Evolutionary conservation across 139 green algal species (phyloP).

Genomic region (Chloropicon primus): DNA sequence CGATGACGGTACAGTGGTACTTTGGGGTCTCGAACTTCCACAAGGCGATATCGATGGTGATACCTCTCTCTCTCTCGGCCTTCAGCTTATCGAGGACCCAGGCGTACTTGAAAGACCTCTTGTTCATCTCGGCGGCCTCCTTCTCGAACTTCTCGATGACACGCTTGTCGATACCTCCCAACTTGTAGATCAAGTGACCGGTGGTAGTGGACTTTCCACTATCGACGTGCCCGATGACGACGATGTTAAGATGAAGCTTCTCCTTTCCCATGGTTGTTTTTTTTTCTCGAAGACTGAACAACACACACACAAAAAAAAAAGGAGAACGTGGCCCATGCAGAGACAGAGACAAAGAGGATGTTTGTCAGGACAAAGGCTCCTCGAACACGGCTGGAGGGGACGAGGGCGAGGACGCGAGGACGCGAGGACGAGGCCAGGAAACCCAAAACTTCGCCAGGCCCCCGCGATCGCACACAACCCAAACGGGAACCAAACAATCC

Average conservation of each 20-base stretch:
- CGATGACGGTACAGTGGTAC: slow-evolving; percentile 94
- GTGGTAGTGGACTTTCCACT: slow-evolving; percentile 95
- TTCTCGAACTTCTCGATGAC: slow-evolving; percentile 81
- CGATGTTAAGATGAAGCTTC: slow-evolving; percentile 43
- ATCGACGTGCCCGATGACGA: slow-evolving; percentile 79
- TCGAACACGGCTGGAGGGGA: no score
- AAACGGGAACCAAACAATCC: no score
- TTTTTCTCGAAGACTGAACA: not conserved
- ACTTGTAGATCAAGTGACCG: slow-evolving; percentile 93
- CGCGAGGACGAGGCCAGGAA: no score
- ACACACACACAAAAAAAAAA: not conserved
- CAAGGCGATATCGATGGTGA: slow-evolving; percentile 72
- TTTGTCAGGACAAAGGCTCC: no score
- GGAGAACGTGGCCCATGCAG: not conserved
- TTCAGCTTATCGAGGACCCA: slow-evolving; percentile 91
- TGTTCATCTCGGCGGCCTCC: slow-evolving; percentile 46
- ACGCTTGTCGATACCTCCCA: slow-evolving; percentile 96
- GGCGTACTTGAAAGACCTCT: slow-evolving; percentile 55
- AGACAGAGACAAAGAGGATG: not conserved
- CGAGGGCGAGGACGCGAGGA: no score
- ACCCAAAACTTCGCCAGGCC: no score
- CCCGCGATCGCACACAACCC: no score
- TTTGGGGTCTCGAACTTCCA: slow-evolving; percentile 98
- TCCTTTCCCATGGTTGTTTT: slow-evolving; percentile 12
- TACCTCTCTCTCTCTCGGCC: slow-evolving; percentile 84